These are phyloP conservation scores for Thermomucor indicae-seudaticae DNA, from an alignment of 371 early-diverging fungal genomes.

Conservation along the genomic window DNA sequence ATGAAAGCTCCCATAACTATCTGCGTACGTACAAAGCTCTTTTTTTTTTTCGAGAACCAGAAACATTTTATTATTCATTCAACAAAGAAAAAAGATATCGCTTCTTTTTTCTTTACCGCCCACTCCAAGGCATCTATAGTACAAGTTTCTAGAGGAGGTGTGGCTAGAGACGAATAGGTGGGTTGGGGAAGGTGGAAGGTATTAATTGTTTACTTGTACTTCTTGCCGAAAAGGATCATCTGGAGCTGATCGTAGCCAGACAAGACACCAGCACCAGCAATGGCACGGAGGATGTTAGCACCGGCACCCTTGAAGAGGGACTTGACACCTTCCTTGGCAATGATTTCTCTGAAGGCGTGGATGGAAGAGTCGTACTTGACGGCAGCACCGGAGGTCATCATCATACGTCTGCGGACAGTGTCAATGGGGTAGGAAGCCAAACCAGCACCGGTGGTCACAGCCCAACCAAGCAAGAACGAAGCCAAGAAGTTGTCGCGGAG, in stretches of 20 bases:
- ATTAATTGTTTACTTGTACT: conserved; percentile 19
- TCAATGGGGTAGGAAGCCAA: conserved; percentile 74
- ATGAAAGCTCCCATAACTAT: too few species aligned
- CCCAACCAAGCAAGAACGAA: conserved; percentile 63
- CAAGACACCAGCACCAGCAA: conserved; percentile 80
- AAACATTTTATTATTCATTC: too few species aligned
- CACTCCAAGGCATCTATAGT: too few species aligned
- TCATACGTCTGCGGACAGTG: conserved; percentile 80
- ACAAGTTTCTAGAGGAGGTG: too few species aligned
- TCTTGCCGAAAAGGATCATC: conserved; percentile 49
- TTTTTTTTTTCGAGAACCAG: too few species aligned
- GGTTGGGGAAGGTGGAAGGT: too few species aligned
- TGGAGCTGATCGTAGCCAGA: conserved; percentile 59
- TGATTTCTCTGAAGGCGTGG: conserved; percentile 69
- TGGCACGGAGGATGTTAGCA: conserved; percentile 78
- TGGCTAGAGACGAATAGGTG: too few species aligned
- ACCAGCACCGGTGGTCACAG: conserved; percentile 66
- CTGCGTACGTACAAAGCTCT: too few species aligned
- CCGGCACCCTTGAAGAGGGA: conserved; percentile 83
- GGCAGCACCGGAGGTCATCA: conserved; percentile 77
- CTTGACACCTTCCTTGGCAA: conserved; percentile 65
- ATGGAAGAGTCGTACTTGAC: conserved; percentile 69
- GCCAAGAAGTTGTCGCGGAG: conserved; percentile 52
- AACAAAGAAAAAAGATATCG: too few species aligned
- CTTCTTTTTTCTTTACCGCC: too few species aligned